phyloP scores from a whole-genome alignment of 2,329 filamentous ascomycete species.

The Colletotrichum acutatum region DNA sequence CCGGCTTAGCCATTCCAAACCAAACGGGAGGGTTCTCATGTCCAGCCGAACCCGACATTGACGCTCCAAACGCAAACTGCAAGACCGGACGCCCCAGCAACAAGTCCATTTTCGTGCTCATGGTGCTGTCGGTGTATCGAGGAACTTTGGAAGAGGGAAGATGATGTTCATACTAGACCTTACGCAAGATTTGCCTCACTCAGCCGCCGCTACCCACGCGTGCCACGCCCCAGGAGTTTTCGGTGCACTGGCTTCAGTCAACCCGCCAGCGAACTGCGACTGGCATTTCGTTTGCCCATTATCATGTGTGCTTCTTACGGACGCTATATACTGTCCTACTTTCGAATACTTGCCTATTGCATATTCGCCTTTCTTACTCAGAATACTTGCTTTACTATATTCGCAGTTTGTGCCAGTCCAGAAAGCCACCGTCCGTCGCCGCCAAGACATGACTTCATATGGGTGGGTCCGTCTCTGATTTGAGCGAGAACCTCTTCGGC shows the following conservation, averaged over 20 bases:
- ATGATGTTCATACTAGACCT: neutral
- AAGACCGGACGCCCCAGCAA: neutral
- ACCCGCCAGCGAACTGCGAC: neutral
- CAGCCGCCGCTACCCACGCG: neutral
- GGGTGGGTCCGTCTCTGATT: neutral
- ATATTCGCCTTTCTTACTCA: too few species aligned
- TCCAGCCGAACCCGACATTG: neutral
- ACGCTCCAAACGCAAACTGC: neutral
- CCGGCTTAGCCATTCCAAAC: too few species aligned
- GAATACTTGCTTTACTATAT: too few species aligned
- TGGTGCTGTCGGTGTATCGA: neutral
- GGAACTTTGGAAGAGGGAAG: neutral
- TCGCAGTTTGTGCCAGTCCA: neutral
- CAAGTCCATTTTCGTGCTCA: neutral
- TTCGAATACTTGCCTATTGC: too few species aligned
- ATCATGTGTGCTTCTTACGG: neutral
- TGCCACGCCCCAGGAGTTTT: neutral
- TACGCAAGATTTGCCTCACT: neutral
- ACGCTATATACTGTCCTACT: too few species aligned
- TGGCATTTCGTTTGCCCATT: neutral
- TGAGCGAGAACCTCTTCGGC: neutral
- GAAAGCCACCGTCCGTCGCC: neutral
- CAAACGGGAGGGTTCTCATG: neutral
- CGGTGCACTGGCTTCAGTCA: neutral
- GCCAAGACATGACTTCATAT: neutral